Conservation (phyloP, 164 flowering plant genomes). For the Nymphaea colorata region DNA sequence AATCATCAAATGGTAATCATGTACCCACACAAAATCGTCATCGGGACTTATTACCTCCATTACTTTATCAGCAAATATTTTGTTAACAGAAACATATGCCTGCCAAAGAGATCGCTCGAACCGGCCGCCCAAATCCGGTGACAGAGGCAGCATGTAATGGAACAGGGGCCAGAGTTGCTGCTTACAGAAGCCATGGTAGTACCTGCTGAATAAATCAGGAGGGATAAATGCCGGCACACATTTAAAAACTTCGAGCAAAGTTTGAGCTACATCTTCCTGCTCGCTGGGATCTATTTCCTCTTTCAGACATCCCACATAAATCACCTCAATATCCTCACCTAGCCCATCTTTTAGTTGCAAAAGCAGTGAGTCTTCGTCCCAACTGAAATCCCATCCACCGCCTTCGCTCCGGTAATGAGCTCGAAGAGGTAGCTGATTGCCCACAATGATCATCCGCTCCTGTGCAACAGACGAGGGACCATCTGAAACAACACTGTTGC, state of each 20-base stretch:
- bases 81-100: slow-evolving; percentile 55
- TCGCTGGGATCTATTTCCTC: slow-evolving; percentile 37
- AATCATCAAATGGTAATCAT: slow-evolving; percentile 59
- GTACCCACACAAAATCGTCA: slow-evolving; percentile 60
- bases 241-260: slow-evolving; percentile 43
- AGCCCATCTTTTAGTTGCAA: slow-evolving; percentile 50
- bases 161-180: slow-evolving; percentile 56
- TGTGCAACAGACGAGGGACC: slow-evolving; percentile 65
- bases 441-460: slow-evolving; percentile 83
- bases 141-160: slow-evolving; percentile 60
- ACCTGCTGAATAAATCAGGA: slow-evolving; percentile 34
- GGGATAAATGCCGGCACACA: slow-evolving; percentile 48
- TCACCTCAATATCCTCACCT: slow-evolving; percentile 43
- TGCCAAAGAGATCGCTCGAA: slow-evolving; percentile 52
- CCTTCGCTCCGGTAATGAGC: slow-evolving; percentile 37
- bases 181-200: slow-evolving; percentile 54
- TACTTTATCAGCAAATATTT: slow-evolving; percentile 55
- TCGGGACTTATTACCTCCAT: slow-evolving; percentile 60
- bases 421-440: slow-evolving; percentile 83
- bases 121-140: slow-evolving; percentile 47
- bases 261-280: slow-evolving; percentile 50
- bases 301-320: slow-evolving; percentile 43
- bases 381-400: slow-evolving; percentile 44
- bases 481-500: slow-evolving; percentile 61
- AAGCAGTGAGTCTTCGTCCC: slow-evolving; percentile 58